Base-by-base conservation (phyloP, 371 early-diverging fungal species). In the Mucor saturninus region DNA sequence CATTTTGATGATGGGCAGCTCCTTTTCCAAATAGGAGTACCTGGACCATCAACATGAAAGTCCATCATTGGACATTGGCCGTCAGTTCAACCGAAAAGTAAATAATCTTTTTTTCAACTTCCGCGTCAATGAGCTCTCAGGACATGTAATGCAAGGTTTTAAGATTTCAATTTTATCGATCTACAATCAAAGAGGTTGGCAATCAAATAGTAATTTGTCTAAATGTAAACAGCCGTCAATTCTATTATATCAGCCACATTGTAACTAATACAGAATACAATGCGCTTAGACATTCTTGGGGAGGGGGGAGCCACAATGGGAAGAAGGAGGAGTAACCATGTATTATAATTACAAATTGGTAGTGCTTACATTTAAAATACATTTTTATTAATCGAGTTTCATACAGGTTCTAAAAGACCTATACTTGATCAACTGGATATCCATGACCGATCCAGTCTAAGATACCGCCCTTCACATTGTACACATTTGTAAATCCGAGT, bases 391-490 rank as follows among this genome's bases (percentile, higher is more conserved):
- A 10, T 42, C n/a, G 13, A n/a, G 43, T 13, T 2, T 2, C 11
- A 30, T 28, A 30, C 50, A 29, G 10, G 26, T 50, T 50, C 11
- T 5, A 30, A 21, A 21, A 21, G 21, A 8, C 42, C 26, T 38
- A 28, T 28, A 28, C 35, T 11, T 38, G 35, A 1, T 63, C 54
- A 30, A 64, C 56, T 10, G 64, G 64, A 14, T 72, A 68, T 0
- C 67, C 60, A 35, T 68, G 66, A 14, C 53, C 56, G 5, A 62
- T 59, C 66, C 71, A 66, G 13, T 50, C 39, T 29, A 70, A 51
- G 3, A 65, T 56, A 21, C 71, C 71, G 35, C 71, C 71, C 31
- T 62, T 21, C 13, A 65, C 59, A 54, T 65, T 59, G 46, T 62
- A 65, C 14, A 62, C 67, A 29, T 59, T 59, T 31, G 50, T 54